Percentiles rank a stretch among this genome's conserved stretches.
Conservation (phyloP, 345 rosid genomes). For the Euphorbia lathyris region DNA sequence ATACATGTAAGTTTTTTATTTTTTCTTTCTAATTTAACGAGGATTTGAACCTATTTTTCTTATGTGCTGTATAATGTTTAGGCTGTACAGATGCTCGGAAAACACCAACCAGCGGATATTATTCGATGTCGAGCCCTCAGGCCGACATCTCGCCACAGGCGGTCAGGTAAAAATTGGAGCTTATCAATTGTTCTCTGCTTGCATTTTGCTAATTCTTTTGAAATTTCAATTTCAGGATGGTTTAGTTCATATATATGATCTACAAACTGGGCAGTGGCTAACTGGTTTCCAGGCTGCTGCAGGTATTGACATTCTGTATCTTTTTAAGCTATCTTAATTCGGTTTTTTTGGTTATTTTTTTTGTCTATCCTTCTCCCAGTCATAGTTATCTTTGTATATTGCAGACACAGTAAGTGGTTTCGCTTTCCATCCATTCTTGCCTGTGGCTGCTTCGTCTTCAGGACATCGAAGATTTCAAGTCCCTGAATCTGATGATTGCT, state of each 20-base stretch:
- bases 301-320: constrained; percentile 36
- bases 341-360: background rate
- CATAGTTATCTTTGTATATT: constrained; percentile 1
- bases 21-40: too few relatives aligned
- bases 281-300: constrained; percentile 89
- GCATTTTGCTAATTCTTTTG: background rate
- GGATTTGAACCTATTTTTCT: background rate
- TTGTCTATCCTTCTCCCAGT: constrained; percentile 11
- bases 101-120: constrained; percentile 84
- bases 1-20: background rate
- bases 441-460: constrained; percentile 91
- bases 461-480: constrained; percentile 77
- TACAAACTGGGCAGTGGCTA: constrained; percentile 85
- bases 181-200: background rate
- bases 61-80: constrained; percentile 21
- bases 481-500: constrained; percentile 43
- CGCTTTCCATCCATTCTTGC: constrained; percentile 84
- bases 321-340: background rate
- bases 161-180: constrained; percentile 61
- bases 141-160: constrained; percentile 85
- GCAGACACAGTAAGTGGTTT: constrained; percentile 86
- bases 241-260: constrained; percentile 84
- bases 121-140: constrained; percentile 80
- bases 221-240: constrained; percentile 63
- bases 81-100: constrained; percentile 82